phyloP scores from a whole-genome alignment of 306 rosid species.

The Cajanus cajan region DNA sequence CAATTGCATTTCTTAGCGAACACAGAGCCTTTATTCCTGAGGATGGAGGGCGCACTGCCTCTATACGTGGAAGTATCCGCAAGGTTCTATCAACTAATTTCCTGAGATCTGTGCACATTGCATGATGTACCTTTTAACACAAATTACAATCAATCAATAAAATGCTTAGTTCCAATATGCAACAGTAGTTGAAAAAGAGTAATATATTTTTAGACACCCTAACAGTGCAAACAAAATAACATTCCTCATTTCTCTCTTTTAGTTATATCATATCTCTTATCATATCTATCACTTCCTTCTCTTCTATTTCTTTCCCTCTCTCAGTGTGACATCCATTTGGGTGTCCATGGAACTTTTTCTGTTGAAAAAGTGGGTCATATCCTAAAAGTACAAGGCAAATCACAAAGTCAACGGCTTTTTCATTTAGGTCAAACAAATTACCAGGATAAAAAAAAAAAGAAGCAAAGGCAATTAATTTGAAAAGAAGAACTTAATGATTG shows the following conservation, averaged over 20 bases:
- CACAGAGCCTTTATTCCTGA: constrained; percentile 70
- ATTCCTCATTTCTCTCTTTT: background rate
- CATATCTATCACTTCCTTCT: background rate
- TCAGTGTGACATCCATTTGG: background rate
- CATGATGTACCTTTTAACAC: constrained; percentile 64
- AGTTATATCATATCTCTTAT: background rate
- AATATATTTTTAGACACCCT: background rate
- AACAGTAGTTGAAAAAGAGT: constrained; percentile 12
- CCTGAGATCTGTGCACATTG: constrained; percentile 63
- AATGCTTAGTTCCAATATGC: background rate
- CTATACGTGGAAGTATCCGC: constrained; percentile 63
- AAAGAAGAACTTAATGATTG: background rate
- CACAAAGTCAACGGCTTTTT: background rate
- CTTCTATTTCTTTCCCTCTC: background rate
- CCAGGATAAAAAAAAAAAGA: background rate
- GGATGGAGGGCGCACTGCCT: constrained; percentile 77
- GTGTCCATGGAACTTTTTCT: background rate
- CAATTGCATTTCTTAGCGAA: constrained; percentile 46
- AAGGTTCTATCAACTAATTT: constrained; percentile 50
- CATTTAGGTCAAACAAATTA: constrained; percentile 1
- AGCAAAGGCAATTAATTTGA: background rate
- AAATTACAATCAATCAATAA: constrained; percentile 21
- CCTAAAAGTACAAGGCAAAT: background rate
- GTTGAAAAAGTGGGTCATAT: background rate
- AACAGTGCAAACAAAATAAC: background rate